These are phyloP conservation scores for Botryotinia globosa DNA, from an alignment of 2,329 filamentous ascomycete species.

Conservation along the genomic window DNA sequence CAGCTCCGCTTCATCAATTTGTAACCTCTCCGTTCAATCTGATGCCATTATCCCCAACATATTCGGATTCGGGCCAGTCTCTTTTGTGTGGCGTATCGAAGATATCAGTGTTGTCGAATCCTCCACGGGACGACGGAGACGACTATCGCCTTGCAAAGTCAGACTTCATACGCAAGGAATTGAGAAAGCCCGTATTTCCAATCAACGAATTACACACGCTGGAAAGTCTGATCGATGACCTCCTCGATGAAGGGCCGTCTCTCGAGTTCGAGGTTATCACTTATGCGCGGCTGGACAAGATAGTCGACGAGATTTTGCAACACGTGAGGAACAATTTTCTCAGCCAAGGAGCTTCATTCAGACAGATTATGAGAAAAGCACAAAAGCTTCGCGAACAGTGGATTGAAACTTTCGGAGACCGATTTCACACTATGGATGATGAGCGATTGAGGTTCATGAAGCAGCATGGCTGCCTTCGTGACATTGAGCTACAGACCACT, in stretches of 20 bases:
- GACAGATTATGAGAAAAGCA: slow-evolving; percentile 21
- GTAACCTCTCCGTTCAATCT: background rate
- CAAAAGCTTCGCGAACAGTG: slow-evolving; percentile 26
- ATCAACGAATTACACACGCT: background rate
- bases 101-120: slow-evolving; percentile 11
- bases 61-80: background rate
- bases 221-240: slow-evolving; percentile 16
- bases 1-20: background rate
- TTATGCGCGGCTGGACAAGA: slow-evolving; percentile 22
- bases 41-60: background rate
- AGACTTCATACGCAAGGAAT: slow-evolving; percentile 11
- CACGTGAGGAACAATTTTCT: slow-evolving; percentile 11
- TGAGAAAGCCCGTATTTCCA: slow-evolving; percentile 10
- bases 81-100: background rate
- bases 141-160: slow-evolving; percentile 17
- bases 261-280: slow-evolving; percentile 19
- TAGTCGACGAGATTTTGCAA: slow-evolving; percentile 26
- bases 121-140: background rate
- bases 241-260: background rate
- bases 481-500: slow-evolving; percentile 19
- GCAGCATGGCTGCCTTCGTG: slow-evolving; percentile 23
- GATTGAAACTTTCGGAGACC: slow-evolving; percentile 25
- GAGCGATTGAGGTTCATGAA: slow-evolving; percentile 27
- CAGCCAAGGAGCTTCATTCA: slow-evolving; percentile 1
- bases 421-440: slow-evolving; percentile 28